phyloP scores from a whole-genome alignment of 805 yeast species.

The Candida corydali region DNA sequence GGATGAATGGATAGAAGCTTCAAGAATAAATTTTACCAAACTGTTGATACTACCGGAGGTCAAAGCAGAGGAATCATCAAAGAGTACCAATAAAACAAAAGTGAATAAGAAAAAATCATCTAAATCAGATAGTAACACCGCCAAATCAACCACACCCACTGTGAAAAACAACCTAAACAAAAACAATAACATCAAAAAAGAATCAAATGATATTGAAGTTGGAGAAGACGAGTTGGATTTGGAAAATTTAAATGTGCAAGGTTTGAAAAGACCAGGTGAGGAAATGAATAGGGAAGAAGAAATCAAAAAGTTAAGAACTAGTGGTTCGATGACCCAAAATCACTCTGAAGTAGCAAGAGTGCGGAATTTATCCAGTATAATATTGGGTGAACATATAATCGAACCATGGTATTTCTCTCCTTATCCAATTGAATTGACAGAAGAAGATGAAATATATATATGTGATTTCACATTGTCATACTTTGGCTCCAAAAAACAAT shows the following conservation, averaged over 20 bases:
- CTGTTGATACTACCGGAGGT: conserved; percentile 72
- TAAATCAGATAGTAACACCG: background rate
- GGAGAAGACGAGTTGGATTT: conserved; percentile 74
- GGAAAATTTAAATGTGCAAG: conserved; percentile 83
- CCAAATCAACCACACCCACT: background rate
- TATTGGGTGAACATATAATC: conserved; percentile 84
- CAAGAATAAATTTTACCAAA: conserved; percentile 65
- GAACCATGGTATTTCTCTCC: conserved; percentile 99
- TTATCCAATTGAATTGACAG: conserved; percentile 91
- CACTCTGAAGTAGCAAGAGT: conserved; percentile 86
- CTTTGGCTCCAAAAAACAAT: conserved; percentile 85
- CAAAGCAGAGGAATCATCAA: conserved; percentile 43
- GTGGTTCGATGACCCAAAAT: conserved; percentile 96
- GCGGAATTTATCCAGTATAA: conserved; percentile 71
- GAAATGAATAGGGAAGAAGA: conserved; percentile 86
- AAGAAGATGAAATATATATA: conserved; percentile 82
- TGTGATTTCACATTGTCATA: conserved; percentile 89
- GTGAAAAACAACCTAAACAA: conserved; percentile 7
- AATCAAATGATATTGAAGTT: conserved; percentile 8
- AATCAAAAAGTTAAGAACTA: conserved; percentile 81
- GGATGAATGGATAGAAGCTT: conserved; percentile 87
- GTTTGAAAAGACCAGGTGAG: conserved; percentile 60
- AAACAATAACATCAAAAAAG: conserved; percentile 23
- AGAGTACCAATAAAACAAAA: conserved; percentile 27
- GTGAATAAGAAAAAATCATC: conserved; percentile 16